Evolutionary conservation across 1,284 basidiomycete species (phyloP).

Genomic region (Pisolithus thermaeus): DNA sequence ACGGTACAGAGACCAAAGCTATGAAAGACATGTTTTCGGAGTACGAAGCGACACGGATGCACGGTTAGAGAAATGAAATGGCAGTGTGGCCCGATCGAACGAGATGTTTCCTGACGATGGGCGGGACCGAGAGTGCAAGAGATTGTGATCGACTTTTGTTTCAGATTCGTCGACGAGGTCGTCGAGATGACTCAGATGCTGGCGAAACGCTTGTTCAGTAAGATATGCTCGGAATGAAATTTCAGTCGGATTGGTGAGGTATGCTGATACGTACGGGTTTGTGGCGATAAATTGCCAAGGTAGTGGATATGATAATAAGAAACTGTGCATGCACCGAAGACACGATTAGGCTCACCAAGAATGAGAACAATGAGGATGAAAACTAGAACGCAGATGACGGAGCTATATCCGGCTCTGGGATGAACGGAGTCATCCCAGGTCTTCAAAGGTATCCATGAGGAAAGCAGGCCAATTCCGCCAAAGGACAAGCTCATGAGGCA

Average conservation of each 20-base stretch:
- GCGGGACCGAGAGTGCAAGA: conserved; percentile 31
- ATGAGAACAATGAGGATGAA: conserved; percentile 63
- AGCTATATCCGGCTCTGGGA: conserved; percentile 58
- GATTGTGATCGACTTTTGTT: conserved; percentile 31
- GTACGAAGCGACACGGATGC: conserved; percentile 90
- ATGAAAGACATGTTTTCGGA: conserved; percentile 84
- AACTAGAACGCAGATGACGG: conserved; percentile 60
- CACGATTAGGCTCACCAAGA: conserved; percentile 50
- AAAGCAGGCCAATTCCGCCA: conserved; percentile 55
- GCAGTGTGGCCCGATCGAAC: conserved; percentile 30
- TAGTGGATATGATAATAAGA: conserved; percentile 2
- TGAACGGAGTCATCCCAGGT: conserved; percentile 45
- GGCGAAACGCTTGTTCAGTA: conserved; percentile 92
- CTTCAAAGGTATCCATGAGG: conserved; percentile 48
- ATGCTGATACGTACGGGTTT: conserved; percentile 50
- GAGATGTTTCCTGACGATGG: conserved; percentile 11
- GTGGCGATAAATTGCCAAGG: conserved; percentile 12
- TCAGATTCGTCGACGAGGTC: conserved; percentile 50
- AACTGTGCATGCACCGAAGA: neutral
- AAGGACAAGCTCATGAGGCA: conserved; percentile 61
- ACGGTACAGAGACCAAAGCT: conserved; percentile 83
- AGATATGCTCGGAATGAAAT: conserved; percentile 89
- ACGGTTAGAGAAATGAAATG: conserved; percentile 87
- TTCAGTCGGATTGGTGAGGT: conserved; percentile 90
- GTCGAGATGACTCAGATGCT: conserved; percentile 85